Evolutionary conservation across 345 rosid species (phyloP), one percentile per base, ranked within the genome.

Genomic region (Sonneratia caseolaris): DNA sequence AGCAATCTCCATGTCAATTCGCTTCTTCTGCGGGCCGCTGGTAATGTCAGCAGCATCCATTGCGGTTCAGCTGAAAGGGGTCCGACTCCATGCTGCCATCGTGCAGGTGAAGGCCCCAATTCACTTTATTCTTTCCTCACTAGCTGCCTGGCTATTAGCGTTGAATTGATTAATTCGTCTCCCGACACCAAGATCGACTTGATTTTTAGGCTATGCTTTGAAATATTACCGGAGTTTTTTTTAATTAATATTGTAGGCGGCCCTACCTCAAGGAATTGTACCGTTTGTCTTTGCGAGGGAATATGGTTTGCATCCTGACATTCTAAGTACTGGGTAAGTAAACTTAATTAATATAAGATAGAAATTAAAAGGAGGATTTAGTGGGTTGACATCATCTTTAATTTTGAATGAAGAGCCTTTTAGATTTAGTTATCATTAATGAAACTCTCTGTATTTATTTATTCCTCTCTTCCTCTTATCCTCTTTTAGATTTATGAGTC

Each of bases 231-330:
- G 16, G 51, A 47, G 11, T 47, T 47, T 47, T 35, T 36, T n/a
- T 15, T 22, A 36, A 2, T 14, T 56, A 11, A 35, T 55, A 59
- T 71, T 38, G 66, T 86, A 90, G 92, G 92, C 96, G 45, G 89
- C 96, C 69, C 89, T 90, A 73, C 91, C 96, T 7, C 96, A 88
- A 83, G 96, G 91, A 47, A 86, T 90, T 27, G 93, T 90, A 47
- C 93, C 91, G 5, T 90, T 90, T 74, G 93, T 90, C 24, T 90
- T 88, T 75, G 96, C 96, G 27, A 84, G 87, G 72, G 93, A 90
- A 75, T 88, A 90, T 66, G 85, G 86, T 68, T 62, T 88, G 78
- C 93, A 88, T 82, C 88, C 96, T 37, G 96, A 90, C 72, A 67
- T 90, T 45, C 76, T 86, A 56, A 90, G 96, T 70, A 90, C 96